Evolutionary conservation across 2,329 filamentous ascomycete species (phyloP).

Genomic region (Ophiostoma angusticollis): DNA sequence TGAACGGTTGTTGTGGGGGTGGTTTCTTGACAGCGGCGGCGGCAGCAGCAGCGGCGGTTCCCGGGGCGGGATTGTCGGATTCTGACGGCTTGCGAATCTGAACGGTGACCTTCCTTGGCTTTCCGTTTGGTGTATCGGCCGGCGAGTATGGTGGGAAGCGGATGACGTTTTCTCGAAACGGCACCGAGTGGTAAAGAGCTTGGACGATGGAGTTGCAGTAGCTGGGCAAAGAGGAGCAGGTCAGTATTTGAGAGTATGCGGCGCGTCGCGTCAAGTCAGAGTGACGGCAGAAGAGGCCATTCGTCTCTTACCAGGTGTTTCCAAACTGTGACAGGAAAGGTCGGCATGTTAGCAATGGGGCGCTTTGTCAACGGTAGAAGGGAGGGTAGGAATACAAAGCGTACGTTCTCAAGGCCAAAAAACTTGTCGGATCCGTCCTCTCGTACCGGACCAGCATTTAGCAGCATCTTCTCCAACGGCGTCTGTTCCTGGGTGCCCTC

Average conservation of each 20-base stretch:
- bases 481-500: conserved; percentile 46
- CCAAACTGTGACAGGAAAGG: conserved; percentile 54
- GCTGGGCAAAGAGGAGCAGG: conserved; percentile 32
- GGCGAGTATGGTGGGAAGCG: conserved; percentile 70
- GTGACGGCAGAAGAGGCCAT: too few species aligned
- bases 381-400: conserved; percentile 20
- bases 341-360: conserved; percentile 23
- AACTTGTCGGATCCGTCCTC: conserved; percentile 93
- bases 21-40: conserved; percentile 31
- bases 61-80: conserved; percentile 20
- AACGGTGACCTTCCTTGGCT: conserved; percentile 42
- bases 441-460: conserved; percentile 67
- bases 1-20: conserved; percentile 41
- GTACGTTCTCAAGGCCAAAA: conserved; percentile 94
- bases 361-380: not conserved
- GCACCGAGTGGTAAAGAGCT: conserved; percentile 87
- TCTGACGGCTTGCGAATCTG: conserved; percentile 32
- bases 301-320: conserved; percentile 95
- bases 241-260: not conserved
- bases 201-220: conserved; percentile 99
- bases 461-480: conserved; percentile 61
- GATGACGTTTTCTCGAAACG: conserved; percentile 88
- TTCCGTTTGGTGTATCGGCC: conserved; percentile 53
- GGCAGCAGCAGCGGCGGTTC: conserved; percentile 18
- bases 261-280: not conserved